Evolutionary conservation across 306 rosid genomes (phyloP), one percentile per base, ranked within the genome.

Genomic region (Cotoneaster glaucophyllus): DNA sequence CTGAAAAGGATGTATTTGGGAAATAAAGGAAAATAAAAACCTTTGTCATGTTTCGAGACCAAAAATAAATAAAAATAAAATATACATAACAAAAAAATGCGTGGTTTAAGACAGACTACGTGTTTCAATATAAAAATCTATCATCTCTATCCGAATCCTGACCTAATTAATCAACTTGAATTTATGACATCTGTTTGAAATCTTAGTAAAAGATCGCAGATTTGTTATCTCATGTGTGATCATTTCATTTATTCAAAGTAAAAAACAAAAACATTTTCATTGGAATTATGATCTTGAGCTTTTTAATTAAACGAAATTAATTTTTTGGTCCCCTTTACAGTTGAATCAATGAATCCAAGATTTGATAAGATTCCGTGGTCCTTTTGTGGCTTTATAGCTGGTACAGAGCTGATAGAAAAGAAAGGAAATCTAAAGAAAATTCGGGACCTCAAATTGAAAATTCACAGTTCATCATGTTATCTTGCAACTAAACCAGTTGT

Each of bases 291-390:
- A 26, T 61, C 19, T 13, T 26, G 18, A 12, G 18, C 6, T 26
- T 26, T 5, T 6, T 59, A 14, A 59, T 61, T 13, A 26, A 61
- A 61, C 8, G 9, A 25, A 64, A 39, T 73, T 18, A 66, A 76
- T 67, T 52, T 24, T 78, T 68, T 70, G 83, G 81, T 80, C 85
- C 85, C 84, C 26, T 70, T 70, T 28, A 59, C 80, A 73, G 74
- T 18, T 59, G 64, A 70, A 74, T 77, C 74, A 85, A 82, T 85
- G 80, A 63, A 64, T 80, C 29, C 59, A 67, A 77, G 86, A 85
- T 82, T 74, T 74, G 82, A 63, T 62, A 77, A 80, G 85, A 82
- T 80, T 75, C 37, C 48, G 85, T 77, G 84, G 88, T 73, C 86
- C 86, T 65, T 48, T 67, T 48, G 70, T 69, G 53, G 45, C 67